Conservation (phyloP, 495 filamentous ascomycete species). For the Cenococcum geophilum region DNA sequence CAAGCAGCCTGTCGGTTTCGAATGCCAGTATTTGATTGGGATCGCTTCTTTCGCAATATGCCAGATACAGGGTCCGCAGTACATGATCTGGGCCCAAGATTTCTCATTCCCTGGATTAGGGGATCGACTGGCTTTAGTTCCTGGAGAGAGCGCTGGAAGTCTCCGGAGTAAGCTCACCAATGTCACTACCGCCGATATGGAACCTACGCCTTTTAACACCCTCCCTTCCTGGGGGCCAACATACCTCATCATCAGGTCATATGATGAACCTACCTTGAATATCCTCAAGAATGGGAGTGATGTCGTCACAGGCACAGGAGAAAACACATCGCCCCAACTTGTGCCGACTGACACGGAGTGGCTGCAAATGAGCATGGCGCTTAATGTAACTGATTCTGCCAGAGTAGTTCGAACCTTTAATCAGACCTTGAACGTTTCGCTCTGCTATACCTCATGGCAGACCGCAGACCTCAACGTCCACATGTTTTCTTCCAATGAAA, state of each 20-base stretch:
- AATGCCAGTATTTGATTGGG: not conserved
- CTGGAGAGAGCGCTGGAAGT: constrained; percentile 1
- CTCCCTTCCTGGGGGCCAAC: constrained; percentile 1
- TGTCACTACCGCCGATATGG: not conserved
- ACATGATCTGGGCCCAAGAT: not conserved
- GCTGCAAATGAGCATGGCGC: not conserved
- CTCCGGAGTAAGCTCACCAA: not conserved
- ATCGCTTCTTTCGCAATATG: not conserved
- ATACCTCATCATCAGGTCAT: constrained; percentile 1
- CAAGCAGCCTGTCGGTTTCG: not conserved
- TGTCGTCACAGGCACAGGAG: not conserved
- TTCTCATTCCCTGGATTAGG: not conserved
- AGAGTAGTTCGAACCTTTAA: not conserved
- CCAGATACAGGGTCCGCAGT: not conserved
- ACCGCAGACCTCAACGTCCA: not conserved
- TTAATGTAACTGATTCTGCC: not conserved
- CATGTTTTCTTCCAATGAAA: not conserved
- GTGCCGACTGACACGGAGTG: not conserved
- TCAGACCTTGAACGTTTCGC: not conserved
- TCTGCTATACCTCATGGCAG: not conserved
- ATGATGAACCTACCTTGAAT: not conserved
- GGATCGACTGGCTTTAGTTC: not conserved
- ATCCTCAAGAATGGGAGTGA: not conserved
- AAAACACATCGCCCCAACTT: not conserved
- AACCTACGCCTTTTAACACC: not conserved